Evolutionary conservation across 139 green algal species (phyloP), one percentile per base, ranked within the genome.

Genomic region (Prasinococcaceae sp.): DNA sequence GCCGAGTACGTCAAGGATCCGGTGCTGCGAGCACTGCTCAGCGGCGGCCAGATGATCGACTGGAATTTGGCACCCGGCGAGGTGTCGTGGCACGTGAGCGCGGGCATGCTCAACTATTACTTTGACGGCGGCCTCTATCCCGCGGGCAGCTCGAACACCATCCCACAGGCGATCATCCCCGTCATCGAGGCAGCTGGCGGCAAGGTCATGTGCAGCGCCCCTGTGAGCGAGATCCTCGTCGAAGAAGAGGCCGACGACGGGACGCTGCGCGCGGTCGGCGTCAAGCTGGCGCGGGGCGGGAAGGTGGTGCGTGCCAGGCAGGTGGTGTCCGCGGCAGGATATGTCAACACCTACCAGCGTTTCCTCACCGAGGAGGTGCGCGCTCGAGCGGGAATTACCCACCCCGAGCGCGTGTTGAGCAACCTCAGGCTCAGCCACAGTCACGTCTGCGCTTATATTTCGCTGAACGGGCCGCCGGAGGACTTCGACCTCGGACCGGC

Each of bases 81-180:
- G 28, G 47, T 55, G 27, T 30, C 10, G 16, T 55, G 47, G 47
- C 32, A 45, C 14, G 47, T 55, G 27, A 19, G 26, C 6, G 47
- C 47, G 14, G 47, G 47, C 16, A 55, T 55, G 47, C 16, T 44
- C 10, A 55, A 43, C 20, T 55, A 55, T 27, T 55, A 55, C 32
- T 8, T 6, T 4, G 20, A 43, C 30, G 47, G 47, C 47, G 47
- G 47, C 9, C 47, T 24, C 27, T 55, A 55, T n/a, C 47, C 47
- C 1, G 26, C 4, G 26, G 47, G 47, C 28, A 27, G 47, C 32
- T 44, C 27, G 6, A 26, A 43, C 17, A 41, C 20, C 30, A 55
- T 55, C 23, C 30, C 32, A 6, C 5, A 43, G 12, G 16, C 14
- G 16, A 27, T 55, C 12, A 43, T 55, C 25, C 30, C 47, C 12